Base-by-base conservation (phyloP, 202 grass and related monocot species). In the Zoysia matrella region DNA sequence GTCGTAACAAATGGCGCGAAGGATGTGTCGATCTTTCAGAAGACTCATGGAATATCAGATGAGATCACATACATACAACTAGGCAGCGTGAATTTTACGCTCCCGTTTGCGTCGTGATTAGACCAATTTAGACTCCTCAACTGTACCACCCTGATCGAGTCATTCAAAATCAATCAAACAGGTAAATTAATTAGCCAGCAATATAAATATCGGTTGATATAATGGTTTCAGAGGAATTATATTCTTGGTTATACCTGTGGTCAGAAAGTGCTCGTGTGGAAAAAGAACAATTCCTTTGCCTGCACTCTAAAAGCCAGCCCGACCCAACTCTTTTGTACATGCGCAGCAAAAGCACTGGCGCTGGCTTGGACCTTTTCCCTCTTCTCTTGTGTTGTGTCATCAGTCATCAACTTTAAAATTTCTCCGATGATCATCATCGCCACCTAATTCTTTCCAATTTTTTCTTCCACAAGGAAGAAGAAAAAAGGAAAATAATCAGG, bases 241-340 rank as follows among this genome's bases (percentile, higher is more conserved):
- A 30, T 60, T 41, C 3, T 64, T 7, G 40, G 63, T 50, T 69
- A 55, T 42, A 51, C 42, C 47, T 57, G 78, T 30, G 77, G 5
- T 30, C 18, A 36, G 52, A 73, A 71, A 36, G 51, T 51, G 3
- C 44, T 16, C 13, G 8, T 43, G 11, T 43, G 41, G 47, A 63
- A 83, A 22, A 90, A 72, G 67, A 78, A 0, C 42, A 80, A 68
- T 93, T 83, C 67, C 91, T 93, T 93, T 83, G 82, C 72, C 82
- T 76, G 71, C 82, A 93, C 91, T 90, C 91, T 90, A 93, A 93
- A 93, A 90, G 11, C 80, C 85, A 90, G 74, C 78, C 63, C 75
- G 85, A 93, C 88, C 91, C 78, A 90, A 88, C 91, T 80, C 90
- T 75, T 78, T 69, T 75, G 83, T 82, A 74, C 83, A 82, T 74